Base-by-base conservation (phyloP, 495 filamentous ascomycete genomes). In the Geoglossum glabrum region DNA sequence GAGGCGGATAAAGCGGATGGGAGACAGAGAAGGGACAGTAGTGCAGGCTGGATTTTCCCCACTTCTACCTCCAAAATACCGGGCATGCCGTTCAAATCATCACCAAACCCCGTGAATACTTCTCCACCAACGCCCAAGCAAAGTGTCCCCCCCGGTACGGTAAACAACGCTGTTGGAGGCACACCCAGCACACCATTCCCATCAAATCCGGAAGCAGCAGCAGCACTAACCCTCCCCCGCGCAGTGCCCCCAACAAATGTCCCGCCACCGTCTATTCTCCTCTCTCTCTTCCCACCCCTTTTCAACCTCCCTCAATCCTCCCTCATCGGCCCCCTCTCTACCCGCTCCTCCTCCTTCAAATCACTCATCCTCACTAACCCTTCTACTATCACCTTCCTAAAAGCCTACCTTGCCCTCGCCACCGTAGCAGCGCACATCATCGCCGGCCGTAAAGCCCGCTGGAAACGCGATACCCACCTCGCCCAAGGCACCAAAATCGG, bases 401-500 rank as follows among this genome's bases (percentile, higher is more conserved):
- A 70, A 54, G 73, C 70, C 27, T 71, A 69, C 45, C 56, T 73
- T 31, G 67, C 66, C 15, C 63, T 69, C 27, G 73, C 81, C 4
- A 77, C 76, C 15, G 84, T 90, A 11, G 79, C 79, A 25, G 86
- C 82, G 15, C 84, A 83, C 26, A 77, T 97, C 49, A 83, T 98
- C 58, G 85, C 87, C 1, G 92, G 92, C 31, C 82, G 92, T 56
- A 86, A 83, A 57, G 69, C 83, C 51, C 83, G 92, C 55, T 96
- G 90, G 90, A 90, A 90, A 68, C 78, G 90, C 55, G 90, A 96
- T 69, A 79, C 75, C 54, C 76, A 83, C 62, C 77, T 96, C n/a
- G 76, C 81, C n/a, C 86, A 94, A 68, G 78, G 81, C 63, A 94
- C 90, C 85, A 79, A 82, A 52, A 92, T 96, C 61, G 82, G 84